A percentile compares a stretch with the other conserved stretches of the same genome.
Conservation (phyloP, 768 basidiomycete species). For the Tylopilus felleus region DNA sequence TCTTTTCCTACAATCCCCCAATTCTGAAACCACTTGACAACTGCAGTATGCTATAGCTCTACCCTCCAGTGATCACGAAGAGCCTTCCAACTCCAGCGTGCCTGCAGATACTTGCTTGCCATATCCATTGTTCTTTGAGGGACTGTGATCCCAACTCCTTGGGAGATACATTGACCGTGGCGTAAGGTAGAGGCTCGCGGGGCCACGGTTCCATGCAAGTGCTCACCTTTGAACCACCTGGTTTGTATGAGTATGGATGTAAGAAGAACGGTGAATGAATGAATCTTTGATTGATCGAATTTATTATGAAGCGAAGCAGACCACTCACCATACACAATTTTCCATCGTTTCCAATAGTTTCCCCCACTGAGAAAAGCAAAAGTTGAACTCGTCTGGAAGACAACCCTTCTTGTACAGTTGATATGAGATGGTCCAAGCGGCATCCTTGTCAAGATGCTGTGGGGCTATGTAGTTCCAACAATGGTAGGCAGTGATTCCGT, state of each 20-base stretch:
- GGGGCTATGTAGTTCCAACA: constrained; percentile 13
- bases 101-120: constrained; percentile 9
- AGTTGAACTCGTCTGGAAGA: constrained; percentile 1
- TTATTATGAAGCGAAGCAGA: too few species aligned
- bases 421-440: constrained; percentile 1
- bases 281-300: too few species aligned
- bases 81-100: neutral
- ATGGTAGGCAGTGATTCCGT: constrained; percentile 2
- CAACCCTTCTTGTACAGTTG: constrained; percentile 6
- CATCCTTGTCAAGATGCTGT: neutral
- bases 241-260: neutral
- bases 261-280: neutral
- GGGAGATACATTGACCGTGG: neutral
- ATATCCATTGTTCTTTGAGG: constrained; percentile 1
- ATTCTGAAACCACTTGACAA: too few species aligned
- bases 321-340: constrained; percentile 6
- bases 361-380: constrained; percentile 1
- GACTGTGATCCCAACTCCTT: constrained; percentile 5
- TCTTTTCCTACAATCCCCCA: too few species aligned
- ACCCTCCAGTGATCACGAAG: constrained; percentile 3
- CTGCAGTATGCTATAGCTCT: neutral
- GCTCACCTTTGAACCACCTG: too few species aligned
- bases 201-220: too few species aligned
- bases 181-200: neutral
- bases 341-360: neutral